Percentiles rank a stretch among this genome's conserved stretches.
Conservation (phyloP, 192 early-diverging fungal genomes). For the Paraglomus occultum region DNA sequence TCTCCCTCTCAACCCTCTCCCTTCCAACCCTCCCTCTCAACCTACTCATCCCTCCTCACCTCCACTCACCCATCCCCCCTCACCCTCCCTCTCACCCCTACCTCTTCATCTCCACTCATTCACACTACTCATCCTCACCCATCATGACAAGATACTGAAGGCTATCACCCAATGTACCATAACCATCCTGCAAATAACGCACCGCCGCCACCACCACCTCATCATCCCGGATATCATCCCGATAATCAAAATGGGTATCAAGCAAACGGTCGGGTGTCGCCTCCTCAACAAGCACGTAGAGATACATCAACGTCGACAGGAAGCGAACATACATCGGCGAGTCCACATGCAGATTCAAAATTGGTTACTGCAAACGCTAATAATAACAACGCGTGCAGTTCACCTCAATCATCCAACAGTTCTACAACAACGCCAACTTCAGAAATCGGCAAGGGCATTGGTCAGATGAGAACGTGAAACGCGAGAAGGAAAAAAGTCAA, state of each 20-base stretch:
- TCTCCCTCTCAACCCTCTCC: not conserved
- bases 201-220: not conserved
- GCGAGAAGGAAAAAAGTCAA: too few relatives aligned
- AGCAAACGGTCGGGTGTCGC: not conserved
- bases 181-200: constrained; percentile 7
- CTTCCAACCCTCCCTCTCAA: not conserved
- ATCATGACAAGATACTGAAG: constrained; percentile 27
- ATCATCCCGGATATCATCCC: constrained; percentile 26
- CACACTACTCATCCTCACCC: too few relatives aligned
- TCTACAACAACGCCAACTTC: constrained; percentile 28
- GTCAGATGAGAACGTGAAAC: constrained; percentile 23
- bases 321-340: not conserved
- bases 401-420: not conserved
- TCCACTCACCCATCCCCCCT: constrained; percentile 26
- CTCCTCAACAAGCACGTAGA: not conserved
- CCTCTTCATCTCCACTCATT: constrained; percentile 21
- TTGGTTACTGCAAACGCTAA: not conserved
- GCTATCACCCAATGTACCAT: constrained; percentile 15
- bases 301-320: not conserved
- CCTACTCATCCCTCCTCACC: constrained; percentile 8
- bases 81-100: constrained; percentile 27
- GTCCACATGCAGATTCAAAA: not conserved
- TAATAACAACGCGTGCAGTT: not conserved
- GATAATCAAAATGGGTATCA: constrained; percentile 16
- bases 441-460: constrained; percentile 31